Conservation (phyloP, 768 basidiomycete genomes). For the Amanita fuliginea region DNA sequence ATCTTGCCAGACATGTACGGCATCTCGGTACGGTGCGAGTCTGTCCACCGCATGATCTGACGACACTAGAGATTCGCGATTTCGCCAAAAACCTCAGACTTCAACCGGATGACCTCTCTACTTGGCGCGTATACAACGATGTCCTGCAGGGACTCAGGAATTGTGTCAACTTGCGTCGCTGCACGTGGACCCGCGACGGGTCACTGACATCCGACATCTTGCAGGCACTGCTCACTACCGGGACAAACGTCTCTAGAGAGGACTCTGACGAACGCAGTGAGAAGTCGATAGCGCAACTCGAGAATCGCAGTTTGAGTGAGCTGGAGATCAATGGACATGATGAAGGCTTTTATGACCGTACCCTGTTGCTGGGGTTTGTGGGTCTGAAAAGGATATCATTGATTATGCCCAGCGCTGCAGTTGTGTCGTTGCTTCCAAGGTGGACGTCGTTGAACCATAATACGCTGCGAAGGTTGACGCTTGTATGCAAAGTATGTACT, state of each 20-base stretch:
- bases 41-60: neutral
- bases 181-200: constrained; percentile 76
- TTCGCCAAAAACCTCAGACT: constrained; percentile 46
- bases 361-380: constrained; percentile 37
- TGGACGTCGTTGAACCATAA: constrained; percentile 39
- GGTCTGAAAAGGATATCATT: constrained; percentile 45
- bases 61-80: constrained; percentile 50
- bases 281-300: neutral
- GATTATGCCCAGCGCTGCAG: constrained; percentile 60
- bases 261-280: neutral
- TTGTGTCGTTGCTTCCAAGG: constrained; percentile 34
- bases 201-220: constrained; percentile 54
- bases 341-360: constrained; percentile 44
- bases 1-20: constrained; percentile 48
- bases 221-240: constrained; percentile 24
- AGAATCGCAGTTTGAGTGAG: constrained; percentile 16
- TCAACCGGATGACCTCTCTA: constrained; percentile 14
- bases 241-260: neutral
- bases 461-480: constrained; percentile 43
- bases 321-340: constrained; percentile 67
- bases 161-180: constrained; percentile 48
- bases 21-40: constrained; percentile 34
- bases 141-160: constrained; percentile 46
- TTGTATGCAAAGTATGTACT: constrained; percentile 59
- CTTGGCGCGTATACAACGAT: constrained; percentile 18